A percentile compares a stretch with the other conserved stretches of the same genome.
phyloP scores from a whole-genome alignment of 495 filamentous ascomycete species.

The Tuber melanosporum region DNA sequence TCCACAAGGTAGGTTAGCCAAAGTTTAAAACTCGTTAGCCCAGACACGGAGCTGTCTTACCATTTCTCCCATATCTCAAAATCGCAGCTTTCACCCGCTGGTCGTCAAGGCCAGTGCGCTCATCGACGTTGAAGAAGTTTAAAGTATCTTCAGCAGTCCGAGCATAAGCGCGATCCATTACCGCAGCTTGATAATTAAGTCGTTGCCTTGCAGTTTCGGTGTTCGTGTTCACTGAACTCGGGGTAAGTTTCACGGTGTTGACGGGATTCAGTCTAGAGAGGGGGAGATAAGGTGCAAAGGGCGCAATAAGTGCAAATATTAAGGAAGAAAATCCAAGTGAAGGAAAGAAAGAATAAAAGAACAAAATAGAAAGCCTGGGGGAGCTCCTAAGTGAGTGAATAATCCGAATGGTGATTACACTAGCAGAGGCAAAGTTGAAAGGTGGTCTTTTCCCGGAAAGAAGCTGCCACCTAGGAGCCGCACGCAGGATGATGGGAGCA shows the following conservation, averaged over 20 bases:
- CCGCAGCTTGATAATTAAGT: constrained; percentile 15
- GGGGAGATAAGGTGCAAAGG: constrained; percentile 20
- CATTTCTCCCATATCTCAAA: constrained; percentile 74
- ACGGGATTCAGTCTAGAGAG: background rate
- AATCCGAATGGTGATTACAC: constrained; percentile 8
- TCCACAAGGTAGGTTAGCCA: constrained; percentile 23
- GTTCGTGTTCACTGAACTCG: constrained; percentile 4
- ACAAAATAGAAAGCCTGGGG: constrained; percentile 33
- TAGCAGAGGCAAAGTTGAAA: constrained; percentile 14
- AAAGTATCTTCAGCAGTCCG: constrained; percentile 63
- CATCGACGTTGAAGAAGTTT: constrained; percentile 62
- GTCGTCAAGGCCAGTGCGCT: constrained; percentile 61
- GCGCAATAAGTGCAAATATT: constrained; percentile 39
- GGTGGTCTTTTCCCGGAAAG: constrained; percentile 26
- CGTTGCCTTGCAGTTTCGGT: constrained; percentile 5
- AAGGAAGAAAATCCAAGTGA: constrained; percentile 27
- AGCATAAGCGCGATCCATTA: constrained; percentile 77
- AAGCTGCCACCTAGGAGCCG: background rate
- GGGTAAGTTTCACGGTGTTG: constrained; percentile 9
- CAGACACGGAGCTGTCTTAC: constrained; percentile 49
- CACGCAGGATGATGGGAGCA: background rate
- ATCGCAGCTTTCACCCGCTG: constrained; percentile 58
- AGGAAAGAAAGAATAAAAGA: constrained; percentile 35
- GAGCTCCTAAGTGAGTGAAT: constrained; percentile 17
- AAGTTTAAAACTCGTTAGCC: constrained; percentile 13